phyloP scores from a whole-genome alignment of 2,329 filamentous ascomycete species.

The Nemania sp. region DNA sequence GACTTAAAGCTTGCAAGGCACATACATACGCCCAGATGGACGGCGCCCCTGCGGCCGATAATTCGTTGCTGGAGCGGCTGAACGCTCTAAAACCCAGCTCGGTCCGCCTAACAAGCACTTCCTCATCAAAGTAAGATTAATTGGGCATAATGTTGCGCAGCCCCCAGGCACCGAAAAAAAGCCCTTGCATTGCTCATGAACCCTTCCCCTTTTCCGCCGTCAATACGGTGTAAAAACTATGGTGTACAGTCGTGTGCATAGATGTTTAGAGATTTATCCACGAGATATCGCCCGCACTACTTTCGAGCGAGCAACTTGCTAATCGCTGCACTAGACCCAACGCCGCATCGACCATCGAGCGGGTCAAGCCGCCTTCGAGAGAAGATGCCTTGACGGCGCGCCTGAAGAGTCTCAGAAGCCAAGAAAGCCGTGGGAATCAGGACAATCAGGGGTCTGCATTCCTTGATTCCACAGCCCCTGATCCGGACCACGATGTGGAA shows the following conservation, averaged over 20 bases:
- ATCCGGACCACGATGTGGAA: constrained; percentile 5
- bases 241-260: too few relatives aligned
- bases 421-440: too few relatives aligned
- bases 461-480: constrained; percentile 13
- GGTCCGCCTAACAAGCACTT: constrained; percentile 35
- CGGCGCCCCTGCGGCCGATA: constrained; percentile 41
- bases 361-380: constrained; percentile 47
- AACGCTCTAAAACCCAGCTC: constrained; percentile 53
- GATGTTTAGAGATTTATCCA: too few relatives aligned
- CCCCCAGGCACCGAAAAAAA: background rate
- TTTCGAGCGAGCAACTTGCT: constrained; percentile 20
- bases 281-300: too few relatives aligned
- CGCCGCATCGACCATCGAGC: constrained; percentile 45
- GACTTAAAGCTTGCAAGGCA: background rate
- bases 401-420: constrained; percentile 56
- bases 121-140: constrained; percentile 46
- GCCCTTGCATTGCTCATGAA: too few relatives aligned
- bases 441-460: constrained; percentile 42
- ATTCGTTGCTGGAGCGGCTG: constrained; percentile 55
- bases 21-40: constrained; percentile 32
- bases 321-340: constrained; percentile 33
- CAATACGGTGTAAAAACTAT: too few relatives aligned
- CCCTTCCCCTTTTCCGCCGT: too few relatives aligned
- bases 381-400: constrained; percentile 57
- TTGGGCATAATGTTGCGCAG: constrained; percentile 4